Evolutionary conservation across 805 yeast genomes (phyloP), one percentile per base, ranked within the genome.

Genomic region (Ogataea kodamae): DNA sequence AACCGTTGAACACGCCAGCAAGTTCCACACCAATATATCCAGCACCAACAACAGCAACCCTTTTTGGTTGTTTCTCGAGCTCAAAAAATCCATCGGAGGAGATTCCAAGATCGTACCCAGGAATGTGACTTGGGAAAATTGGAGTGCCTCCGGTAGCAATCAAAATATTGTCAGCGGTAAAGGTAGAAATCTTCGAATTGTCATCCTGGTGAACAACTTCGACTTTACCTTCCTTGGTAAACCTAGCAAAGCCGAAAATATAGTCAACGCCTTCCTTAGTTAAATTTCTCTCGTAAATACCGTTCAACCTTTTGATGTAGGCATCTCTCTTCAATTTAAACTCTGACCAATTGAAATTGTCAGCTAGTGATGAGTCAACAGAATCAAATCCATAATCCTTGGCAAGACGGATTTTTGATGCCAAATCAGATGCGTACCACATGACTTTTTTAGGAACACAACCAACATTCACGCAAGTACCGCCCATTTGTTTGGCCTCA

Each of bases 381-480:
- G 65, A 71, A 11, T 68, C 62, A 46, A 92, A 81, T 0, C 96
- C 96, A 57, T 90, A 92, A 43, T 82, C 86, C 46, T 73, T 67
- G 41, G 95, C 95, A 29, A 85, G 81, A 25, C 69, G 64, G 41
- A 83, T 66, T 54, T 78, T 80, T 43, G 74, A 73, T 12, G 97
- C 97, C 59, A 86, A 63, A 50, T 89, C 96, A 18, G 92, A 79
- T 8, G 97, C 96, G 50, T 89, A 81, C 98, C 98, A 92, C 97
- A 92, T 89, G 28, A 92, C 87, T 60, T 92, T 92, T 70, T 92
- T 92, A 29, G 99, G 99, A 30, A 92, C 98, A 71, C 99, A 92
- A 13, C 99, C 99, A 26, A 90, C 97, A 59, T 92, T 92, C 43
- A 92, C 99, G 73, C 99, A 92, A 25, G 98, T 92, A 18, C 99